Evolutionary conservation across 2,329 filamentous ascomycete species (phyloP).

Genomic region (Trichoderma cornu-damae): DNA sequence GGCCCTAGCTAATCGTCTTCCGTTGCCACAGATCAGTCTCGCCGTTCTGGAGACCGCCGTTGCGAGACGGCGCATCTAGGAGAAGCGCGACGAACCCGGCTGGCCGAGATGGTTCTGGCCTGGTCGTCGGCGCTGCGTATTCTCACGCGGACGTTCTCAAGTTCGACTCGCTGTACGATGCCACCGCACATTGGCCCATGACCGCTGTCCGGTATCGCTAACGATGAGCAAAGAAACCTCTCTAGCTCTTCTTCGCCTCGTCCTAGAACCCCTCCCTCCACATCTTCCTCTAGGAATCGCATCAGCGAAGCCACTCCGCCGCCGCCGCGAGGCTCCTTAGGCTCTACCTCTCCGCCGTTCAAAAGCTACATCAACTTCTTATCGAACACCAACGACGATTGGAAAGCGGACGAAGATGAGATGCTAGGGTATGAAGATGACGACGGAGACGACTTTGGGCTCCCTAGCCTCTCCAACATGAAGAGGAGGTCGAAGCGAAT

Average conservation of each 20-base stretch:
- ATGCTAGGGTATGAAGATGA: constrained; percentile 77
- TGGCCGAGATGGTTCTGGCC: constrained; percentile 53
- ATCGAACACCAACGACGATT: constrained; percentile 76
- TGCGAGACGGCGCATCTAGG: constrained; percentile 49
- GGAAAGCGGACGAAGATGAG: constrained; percentile 71
- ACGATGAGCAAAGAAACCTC: constrained; percentile 45
- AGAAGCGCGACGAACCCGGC: constrained; percentile 38
- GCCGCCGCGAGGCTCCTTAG: constrained; percentile 48
- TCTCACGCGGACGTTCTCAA: constrained; percentile 94
- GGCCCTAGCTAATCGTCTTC: constrained; percentile 27
- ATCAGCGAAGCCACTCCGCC: constrained; percentile 53
- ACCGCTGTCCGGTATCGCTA: not conserved
- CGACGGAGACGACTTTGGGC: constrained; percentile 90
- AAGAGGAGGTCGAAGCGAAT: constrained; percentile 61
- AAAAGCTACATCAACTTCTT: constrained; percentile 77
- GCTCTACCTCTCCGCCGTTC: constrained; percentile 57
- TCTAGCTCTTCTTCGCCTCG: constrained; percentile 58
- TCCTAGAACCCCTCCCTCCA: constrained; percentile 71
- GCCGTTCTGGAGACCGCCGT: constrained; percentile 72
- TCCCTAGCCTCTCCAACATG: constrained; percentile 90
- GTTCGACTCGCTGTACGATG: constrained; percentile 68
- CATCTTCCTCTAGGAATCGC: constrained; percentile 46
- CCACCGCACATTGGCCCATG: not conserved
- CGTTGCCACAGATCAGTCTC: constrained; percentile 63
- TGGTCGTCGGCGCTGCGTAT: constrained; percentile 90